Conservation (phyloP, 768 basidiomycete genomes). For the Boletellus sp. region DNA sequence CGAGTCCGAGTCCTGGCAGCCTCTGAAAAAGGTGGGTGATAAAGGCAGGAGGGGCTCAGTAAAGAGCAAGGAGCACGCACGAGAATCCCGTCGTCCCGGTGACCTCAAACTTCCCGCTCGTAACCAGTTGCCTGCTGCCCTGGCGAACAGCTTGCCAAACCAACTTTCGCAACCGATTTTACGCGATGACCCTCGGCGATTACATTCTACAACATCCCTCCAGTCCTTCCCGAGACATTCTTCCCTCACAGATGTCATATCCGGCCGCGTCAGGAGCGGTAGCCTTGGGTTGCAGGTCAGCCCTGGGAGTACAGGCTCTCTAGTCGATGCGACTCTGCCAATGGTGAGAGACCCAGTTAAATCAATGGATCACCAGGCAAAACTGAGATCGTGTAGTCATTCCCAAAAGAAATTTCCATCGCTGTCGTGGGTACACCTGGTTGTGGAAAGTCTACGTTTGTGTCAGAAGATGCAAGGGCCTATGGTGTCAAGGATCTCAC, state of each 20-base stretch:
- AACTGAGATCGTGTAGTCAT: constrained; percentile 19
- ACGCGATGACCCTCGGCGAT: constrained; percentile 37
- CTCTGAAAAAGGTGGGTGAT: constrained; percentile 37
- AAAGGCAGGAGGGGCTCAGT: constrained; percentile 47
- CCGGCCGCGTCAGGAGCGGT: constrained; percentile 56
- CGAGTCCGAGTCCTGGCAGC: constrained; percentile 53
- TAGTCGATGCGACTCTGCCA: constrained; percentile 18
- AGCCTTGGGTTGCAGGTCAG: constrained; percentile 49
- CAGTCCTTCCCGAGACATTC: constrained; percentile 35
- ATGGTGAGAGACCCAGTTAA: constrained; percentile 21
- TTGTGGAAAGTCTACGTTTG: constrained; percentile 84
- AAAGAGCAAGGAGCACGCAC: constrained; percentile 43
- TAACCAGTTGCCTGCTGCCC: constrained; percentile 38
- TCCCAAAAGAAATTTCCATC: constrained; percentile 48
- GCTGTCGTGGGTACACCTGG: constrained; percentile 74
- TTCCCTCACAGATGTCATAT: constrained; percentile 30
- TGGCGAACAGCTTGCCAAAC: constrained; percentile 29
- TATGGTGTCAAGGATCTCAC: constrained; percentile 49
- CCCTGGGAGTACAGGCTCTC: constrained; percentile 13
- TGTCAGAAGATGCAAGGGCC: constrained; percentile 68
- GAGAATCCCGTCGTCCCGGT: constrained; percentile 47
- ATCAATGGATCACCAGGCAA: background rate
- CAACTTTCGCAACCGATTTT: constrained; percentile 35
- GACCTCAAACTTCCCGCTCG: constrained; percentile 63
- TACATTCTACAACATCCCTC: constrained; percentile 38